Evolutionary conservation across 1,139 yeast genomes (phyloP).

Genomic region (Candida smagusa): DNA sequence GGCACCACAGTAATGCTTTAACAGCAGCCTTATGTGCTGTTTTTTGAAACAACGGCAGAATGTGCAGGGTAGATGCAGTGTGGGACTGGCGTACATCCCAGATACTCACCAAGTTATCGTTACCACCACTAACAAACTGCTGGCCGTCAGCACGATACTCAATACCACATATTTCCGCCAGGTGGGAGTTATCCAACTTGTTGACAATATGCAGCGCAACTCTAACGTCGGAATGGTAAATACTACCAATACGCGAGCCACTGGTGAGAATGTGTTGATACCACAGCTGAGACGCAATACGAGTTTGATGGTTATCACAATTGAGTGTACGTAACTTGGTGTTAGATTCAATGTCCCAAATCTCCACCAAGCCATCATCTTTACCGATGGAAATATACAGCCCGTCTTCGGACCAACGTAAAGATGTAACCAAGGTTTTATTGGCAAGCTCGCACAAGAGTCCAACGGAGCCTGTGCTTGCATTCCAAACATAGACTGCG

Average conservation of each 20-base stretch:
- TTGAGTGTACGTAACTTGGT: conserved; percentile 75
- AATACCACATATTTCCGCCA: conserved; percentile 91
- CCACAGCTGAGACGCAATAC: conserved; percentile 90
- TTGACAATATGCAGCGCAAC: conserved; percentile 72
- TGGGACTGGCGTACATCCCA: conserved; percentile 75
- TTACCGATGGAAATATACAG: conserved; percentile 82
- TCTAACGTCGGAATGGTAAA: conserved; percentile 92
- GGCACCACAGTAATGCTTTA: conserved; percentile 95
- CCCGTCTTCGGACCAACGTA: conserved; percentile 92
- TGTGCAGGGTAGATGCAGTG: conserved; percentile 5
- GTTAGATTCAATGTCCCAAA: conserved; percentile 89
- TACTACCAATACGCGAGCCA: conserved; percentile 81
- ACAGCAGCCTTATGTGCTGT: conserved; percentile 90
- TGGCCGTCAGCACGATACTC: conserved; percentile 83
- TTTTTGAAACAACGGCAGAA: conserved; percentile 70
- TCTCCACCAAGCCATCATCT: conserved; percentile 81
- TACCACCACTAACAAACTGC: conserved; percentile 90
- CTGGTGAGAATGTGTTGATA: conserved; percentile 73
- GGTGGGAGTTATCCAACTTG: conserved; percentile 51
- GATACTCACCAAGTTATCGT: conserved; percentile 87
- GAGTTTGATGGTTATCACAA: conserved; percentile 55
- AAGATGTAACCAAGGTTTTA: conserved; percentile 61
- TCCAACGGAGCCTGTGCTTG: conserved; percentile 76
- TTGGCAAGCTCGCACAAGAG: conserved; percentile 58
- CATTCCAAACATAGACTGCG: conserved; percentile 91